Evolutionary conservation across 2,329 filamentous ascomycete species (phyloP), one percentile per base, ranked within the genome.

Genomic region (Xylariaceae sp.): DNA sequence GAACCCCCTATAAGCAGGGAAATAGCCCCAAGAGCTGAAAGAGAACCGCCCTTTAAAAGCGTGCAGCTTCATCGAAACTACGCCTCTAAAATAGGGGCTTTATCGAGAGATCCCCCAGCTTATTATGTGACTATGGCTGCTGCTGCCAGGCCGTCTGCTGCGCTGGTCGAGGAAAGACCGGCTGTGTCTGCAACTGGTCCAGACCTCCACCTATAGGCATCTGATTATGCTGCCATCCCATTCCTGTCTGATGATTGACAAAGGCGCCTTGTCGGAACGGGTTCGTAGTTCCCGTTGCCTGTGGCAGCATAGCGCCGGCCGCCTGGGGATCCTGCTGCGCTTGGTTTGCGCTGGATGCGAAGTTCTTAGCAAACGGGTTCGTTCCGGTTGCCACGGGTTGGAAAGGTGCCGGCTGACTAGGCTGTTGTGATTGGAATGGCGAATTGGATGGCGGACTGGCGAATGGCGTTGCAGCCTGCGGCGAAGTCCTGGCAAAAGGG

Each of bases 241-340:
- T 82, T 0, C 93, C 92, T 0, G 92, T 96, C 63, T 86, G 81
- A 69, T 96, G 92, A 70, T 96, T 94, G 55, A 96, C 87, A 73
- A 97, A 96, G 3, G 88, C 86, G 51, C 89, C 90, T 71, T 97
- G 92, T 13, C 94, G 84, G 81, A 97, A 97, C 0, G 94, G 94
- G 69, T 99, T 99, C 1, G 92, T 97, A 69, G 85, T 91, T 7
- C 92, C 92, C 0, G 92, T 97, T 1, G 88, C 83, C 69, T 93
- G 91, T 1, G 91, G 85, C 56, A 82, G 82, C 4, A 94, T 76
- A 53, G 73, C 74, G 39, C 74, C 74, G 44, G 75, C 77, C 1
- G 78, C 77, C 48, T 79, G 77, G 0, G 77, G 78, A n/a, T 76
- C 72, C 54, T 77, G 76, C 47, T 57, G 59, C 7, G 74, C 71